Evolutionary conservation across 2,329 filamentous ascomycete genomes (phyloP).

Genomic region (Trichoderma afroharzianum): DNA sequence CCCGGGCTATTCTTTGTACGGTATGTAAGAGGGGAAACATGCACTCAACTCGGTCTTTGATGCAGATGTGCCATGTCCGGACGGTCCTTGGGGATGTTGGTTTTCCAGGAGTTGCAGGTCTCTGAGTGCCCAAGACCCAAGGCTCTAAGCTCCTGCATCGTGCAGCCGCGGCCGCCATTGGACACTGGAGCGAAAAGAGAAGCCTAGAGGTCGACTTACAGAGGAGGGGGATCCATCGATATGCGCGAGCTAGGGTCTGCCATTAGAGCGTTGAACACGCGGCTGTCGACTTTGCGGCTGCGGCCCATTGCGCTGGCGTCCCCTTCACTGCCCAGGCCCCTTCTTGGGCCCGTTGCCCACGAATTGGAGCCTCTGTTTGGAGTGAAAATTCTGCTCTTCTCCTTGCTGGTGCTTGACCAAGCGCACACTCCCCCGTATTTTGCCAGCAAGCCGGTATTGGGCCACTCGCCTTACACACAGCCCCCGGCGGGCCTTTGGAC

Average conservation of each 20-base stretch:
- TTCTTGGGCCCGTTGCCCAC: conserved; percentile 5
- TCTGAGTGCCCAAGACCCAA: conserved; percentile 1
- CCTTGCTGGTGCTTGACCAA: conserved; percentile 2
- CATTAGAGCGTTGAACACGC: conserved; percentile 7
- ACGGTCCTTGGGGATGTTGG: neutral
- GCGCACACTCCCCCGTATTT: conserved; percentile 11
- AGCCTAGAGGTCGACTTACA: neutral
- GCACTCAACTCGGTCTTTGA: conserved; percentile 1
- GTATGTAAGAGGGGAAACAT: conserved; percentile 12
- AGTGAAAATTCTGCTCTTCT: conserved; percentile 8
- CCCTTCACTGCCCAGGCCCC: neutral
- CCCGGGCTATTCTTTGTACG: neutral
- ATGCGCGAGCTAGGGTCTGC: conserved; percentile 6
- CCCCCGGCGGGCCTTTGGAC: neutral
- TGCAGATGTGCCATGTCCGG: conserved; percentile 3
- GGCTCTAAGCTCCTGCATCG: conserved; percentile 16
- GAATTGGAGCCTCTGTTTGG: conserved; percentile 3
- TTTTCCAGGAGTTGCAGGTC: conserved; percentile 10
- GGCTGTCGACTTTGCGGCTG: conserved; percentile 13
- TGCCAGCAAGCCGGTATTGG: conserved; percentile 15
- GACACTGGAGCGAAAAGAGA: neutral
- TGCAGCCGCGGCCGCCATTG: conserved; percentile 11
- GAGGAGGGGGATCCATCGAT: conserved; percentile 14
- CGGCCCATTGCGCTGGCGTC: conserved; percentile 15
- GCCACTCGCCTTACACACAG: conserved; percentile 14